Evolutionary conservation across 176 grass and related monocot species (phyloP).

Genomic region (Melocanna baccifera): DNA sequence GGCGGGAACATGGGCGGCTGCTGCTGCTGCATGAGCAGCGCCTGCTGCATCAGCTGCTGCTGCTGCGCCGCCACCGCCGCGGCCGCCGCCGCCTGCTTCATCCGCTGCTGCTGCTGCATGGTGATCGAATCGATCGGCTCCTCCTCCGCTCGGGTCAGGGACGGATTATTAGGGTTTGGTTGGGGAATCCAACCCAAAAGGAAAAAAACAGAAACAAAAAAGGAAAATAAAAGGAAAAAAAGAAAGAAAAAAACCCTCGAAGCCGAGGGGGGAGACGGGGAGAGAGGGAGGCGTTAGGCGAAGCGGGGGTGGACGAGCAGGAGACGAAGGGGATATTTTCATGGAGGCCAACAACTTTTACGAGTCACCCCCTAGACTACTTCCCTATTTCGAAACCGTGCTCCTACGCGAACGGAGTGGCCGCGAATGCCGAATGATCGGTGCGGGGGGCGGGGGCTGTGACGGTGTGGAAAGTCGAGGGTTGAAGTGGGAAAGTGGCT

Average conservation of each 20-base stretch:
- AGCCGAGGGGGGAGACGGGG: conserved; percentile 24
- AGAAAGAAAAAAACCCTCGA: conserved; percentile 33
- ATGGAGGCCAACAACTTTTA: background rate
- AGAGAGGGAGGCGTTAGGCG: background rate
- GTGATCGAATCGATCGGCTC: background rate
- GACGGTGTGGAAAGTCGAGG: rapidly evolving
- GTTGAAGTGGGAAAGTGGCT: background rate
- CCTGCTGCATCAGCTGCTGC: conserved; percentile 79
- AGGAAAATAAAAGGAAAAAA: background rate
- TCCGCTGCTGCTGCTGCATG: conserved; percentile 67
- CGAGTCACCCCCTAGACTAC: rapidly evolving
- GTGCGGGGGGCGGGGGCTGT: too few species aligned
- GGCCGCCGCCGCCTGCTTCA: conserved; percentile 67
- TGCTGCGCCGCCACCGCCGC: conserved; percentile 51
- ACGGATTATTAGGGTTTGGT: conserved; percentile 53
- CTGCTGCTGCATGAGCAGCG: conserved; percentile 72
- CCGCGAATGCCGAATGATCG: background rate
- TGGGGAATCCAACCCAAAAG: conserved; percentile 21
- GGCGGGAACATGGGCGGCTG: conserved; percentile 68
- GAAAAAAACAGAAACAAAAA: conserved; percentile 24
- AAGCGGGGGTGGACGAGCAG: background rate
- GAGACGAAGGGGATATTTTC: conserved; percentile 44
- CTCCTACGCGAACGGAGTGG: background rate
- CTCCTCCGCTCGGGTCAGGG: conserved; percentile 35
- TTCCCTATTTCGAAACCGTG: rapidly evolving